Evolutionary conservation across 129 eudicot species (phyloP), one percentile per base, ranked within the genome.

Genomic region (Saposhnikovia divaricata): DNA sequence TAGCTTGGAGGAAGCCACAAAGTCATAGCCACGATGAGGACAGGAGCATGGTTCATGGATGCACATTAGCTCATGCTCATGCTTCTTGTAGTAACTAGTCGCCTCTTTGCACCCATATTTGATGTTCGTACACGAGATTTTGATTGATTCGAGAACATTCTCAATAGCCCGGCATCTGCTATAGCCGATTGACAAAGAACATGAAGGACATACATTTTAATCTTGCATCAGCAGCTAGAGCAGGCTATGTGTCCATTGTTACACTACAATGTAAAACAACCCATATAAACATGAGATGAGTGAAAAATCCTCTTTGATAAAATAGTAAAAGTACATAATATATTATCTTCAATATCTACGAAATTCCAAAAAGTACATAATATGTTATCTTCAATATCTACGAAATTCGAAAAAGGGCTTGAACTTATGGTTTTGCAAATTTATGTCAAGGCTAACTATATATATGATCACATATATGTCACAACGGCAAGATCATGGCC

Each of bases 151-250:
- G 0, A 90, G 73, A 57, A 93, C 89, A 77, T 89, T 93, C 80
- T 93, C 97, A 23, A 93, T 84, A 39, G 95, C 95, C 72, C 97
- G 83, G 80, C 97, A 91, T 27, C 98, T 90, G 74, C 84, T 91
- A 77, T 83, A 80, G 74, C 96, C 90, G 48, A 86, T 89, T 19
- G 89, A 82, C 81, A 85, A 84, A 80, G 86, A 82, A 85, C 96
- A 91, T 34, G 90, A 85, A 27, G 96, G 90, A 48, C 96, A 91
- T 59, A 76, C 86, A 83, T 87, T 72, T 46, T 68, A 53, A 91
- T 75, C 79, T 87, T 87, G 78, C 46, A n/a, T 86, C 93, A 91
- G 88, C 96, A 91, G 34, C 78, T 74, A 48, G 81, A 76, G 82
- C 96, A 91, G 14, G 91, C 93, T 70, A 86, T 80, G 79, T 91